Conservation (phyloP, 2,329 filamentous ascomycete species). For the Trichoderma sp. region DNA sequence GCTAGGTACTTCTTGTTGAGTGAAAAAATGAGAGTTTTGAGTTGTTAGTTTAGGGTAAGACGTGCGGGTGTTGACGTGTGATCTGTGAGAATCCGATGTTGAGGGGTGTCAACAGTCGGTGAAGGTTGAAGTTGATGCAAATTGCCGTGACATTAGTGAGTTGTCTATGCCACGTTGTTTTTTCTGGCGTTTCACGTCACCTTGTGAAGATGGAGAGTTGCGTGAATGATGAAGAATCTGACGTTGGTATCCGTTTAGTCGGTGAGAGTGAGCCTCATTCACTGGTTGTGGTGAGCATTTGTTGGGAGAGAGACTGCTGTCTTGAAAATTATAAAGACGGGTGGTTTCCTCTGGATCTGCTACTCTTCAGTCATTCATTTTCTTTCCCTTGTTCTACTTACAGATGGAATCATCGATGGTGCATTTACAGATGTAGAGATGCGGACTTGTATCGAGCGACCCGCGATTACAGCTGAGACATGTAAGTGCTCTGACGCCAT, state of each 20-base stretch:
- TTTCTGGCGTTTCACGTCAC: background rate
- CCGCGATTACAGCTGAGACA: rapidly evolving
- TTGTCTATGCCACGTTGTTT: background rate
- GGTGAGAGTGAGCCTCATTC: background rate
- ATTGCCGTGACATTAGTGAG: background rate
- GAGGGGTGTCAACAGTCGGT: background rate
- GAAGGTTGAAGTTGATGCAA: background rate
- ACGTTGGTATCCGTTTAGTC: background rate
- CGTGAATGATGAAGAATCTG: background rate
- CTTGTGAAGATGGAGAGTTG: background rate
- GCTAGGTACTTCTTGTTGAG: background rate
- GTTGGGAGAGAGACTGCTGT: background rate
- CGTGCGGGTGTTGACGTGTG: background rate
- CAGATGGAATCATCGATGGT: background rate
- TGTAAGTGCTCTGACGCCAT: background rate
- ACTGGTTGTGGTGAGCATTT: background rate
- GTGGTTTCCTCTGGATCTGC: background rate
- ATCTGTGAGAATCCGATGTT: background rate
- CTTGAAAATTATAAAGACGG: background rate
- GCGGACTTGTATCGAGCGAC: background rate
- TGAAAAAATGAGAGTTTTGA: background rate
- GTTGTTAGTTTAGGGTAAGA: background rate
- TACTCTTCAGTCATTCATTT: background rate
- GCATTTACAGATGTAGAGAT: background rate
- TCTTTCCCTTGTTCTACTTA: background rate